Evolutionary conservation across 2,329 filamentous ascomycete genomes (phyloP).

Genomic region (Trichoderma aggressivum): DNA sequence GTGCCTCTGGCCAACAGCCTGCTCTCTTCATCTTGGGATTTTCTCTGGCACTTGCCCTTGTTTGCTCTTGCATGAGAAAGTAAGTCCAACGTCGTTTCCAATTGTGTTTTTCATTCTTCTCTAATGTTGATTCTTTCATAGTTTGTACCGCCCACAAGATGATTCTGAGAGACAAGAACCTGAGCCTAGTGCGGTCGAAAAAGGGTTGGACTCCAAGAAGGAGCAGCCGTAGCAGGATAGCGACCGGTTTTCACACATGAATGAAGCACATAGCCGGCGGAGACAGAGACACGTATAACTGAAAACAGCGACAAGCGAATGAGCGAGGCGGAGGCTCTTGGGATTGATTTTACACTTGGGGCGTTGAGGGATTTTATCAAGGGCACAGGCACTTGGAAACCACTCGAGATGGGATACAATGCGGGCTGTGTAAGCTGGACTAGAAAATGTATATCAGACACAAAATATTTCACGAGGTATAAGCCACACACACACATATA

Average conservation of each 20-base stretch:
- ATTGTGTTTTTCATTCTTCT: background rate
- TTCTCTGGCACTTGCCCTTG: constrained; percentile 20
- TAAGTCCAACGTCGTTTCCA: constrained; percentile 10
- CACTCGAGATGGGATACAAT: background rate
- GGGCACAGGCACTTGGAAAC: background rate
- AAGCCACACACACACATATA: background rate
- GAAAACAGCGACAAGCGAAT: background rate
- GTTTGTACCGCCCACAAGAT: background rate
- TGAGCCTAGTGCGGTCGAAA: background rate
- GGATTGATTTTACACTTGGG: background rate
- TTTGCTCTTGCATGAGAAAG: constrained; percentile 22
- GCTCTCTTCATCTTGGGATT: constrained; percentile 22
- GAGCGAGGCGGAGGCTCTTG: background rate
- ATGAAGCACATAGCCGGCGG: background rate
- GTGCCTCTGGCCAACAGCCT: constrained; percentile 20
- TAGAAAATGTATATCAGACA: background rate
- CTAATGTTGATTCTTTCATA: background rate
- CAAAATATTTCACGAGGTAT: background rate
- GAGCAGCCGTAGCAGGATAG: background rate
- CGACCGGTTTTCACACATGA: background rate
- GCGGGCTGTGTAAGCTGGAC: background rate
- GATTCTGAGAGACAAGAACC: background rate
- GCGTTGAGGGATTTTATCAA: background rate
- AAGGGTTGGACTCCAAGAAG: background rate
- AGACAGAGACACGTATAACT: background rate